Evolutionary conservation across 768 basidiomycete species (phyloP), one percentile per base, ranked within the genome.

Genomic region (Neoboletus brunneissimus): DNA sequence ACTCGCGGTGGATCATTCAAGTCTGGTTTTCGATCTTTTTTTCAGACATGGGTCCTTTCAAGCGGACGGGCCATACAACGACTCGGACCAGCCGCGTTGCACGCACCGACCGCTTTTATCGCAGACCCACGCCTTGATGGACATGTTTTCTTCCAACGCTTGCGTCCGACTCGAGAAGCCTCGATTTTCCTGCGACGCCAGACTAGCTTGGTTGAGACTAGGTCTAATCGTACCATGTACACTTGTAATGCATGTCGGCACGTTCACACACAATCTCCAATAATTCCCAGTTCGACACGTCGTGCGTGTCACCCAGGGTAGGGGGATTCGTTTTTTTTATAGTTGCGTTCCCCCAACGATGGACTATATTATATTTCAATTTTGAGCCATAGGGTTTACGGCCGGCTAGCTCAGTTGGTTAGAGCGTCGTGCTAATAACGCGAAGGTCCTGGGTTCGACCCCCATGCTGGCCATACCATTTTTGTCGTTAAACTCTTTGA

Each of bases 371-470:
- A 35, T 16, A 16, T 35, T 35, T 34, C 2, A 34, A 34, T 34
- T 34, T 34, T 6, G 34, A 15, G 5, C 13, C 5, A 6, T 1
- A 15, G 7, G 4, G 15, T 15, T 16, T 15, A 35, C 3, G 65
- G 67, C 68, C 67, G 67, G 59, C 68, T 68, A 68, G 68, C 68
- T 68, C 67, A 68, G 67, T 67, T 68, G 67, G 67, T 68, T 68
- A 68, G 67, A 68, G 67, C 67, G 67, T 68, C 67, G 67, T 68
- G 67, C 67, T 68, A 68, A 68, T 68, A 68, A 70, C 68, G 68
- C 67, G 68, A 68, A 68, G 67, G 85, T 85, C 85, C 81, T 86
- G 84, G 84, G 84, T 86, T 86, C 84, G 83, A 85, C 78, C 84
- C 84, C 83, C 84, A 85, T 79, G 82, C 81, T 84, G 83, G 84